Base-by-base conservation (phyloP, 164 flowering plant species). In the Aristolochia californica region DNA sequence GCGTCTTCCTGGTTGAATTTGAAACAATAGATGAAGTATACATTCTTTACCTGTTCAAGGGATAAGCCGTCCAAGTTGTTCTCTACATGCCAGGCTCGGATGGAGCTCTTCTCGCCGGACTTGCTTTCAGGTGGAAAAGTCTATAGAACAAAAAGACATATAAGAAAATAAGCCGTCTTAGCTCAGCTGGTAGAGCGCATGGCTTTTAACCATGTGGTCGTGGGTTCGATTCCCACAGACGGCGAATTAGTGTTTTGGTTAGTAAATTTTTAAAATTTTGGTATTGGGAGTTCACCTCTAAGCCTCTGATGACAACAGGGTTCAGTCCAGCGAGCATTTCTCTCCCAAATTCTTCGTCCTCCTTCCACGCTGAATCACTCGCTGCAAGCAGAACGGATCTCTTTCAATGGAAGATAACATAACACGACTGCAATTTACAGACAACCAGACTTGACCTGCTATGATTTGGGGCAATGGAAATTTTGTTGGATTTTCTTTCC, bases 261-360 rank as follows among this genome's bases (percentile, higher is more conserved):
- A n/a, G n/a, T n/a, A n/a, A n/a, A n/a, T n/a, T n/a, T n/a, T n/a
- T n/a, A n/a, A n/a, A n/a, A n/a, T n/a, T n/a, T n/a, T n/a, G n/a
- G n/a, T n/a, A n/a, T n/a, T n/a, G n/a, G n/a, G n/a, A n/a, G 40
- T 18, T 70, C 68, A 87, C 96, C 66, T 75, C 56, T 43, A 88
- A 79, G 49, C 70, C 62, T 44, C 72, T 34, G 58, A 88, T 84
- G 34, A 73, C 38, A n/a, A 72, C 75, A 27, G 97, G 94, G 73
- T 86, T 77, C 2, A 83, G 16, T 40, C 97, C 97, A 34, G 97
- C 93, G 15, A 90, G 76, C 91, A 83, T 90, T 78, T 89, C 89
- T 62, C 95, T 72, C 5, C 73, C 81, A 57, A 85, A 88, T 73
- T 88, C 96, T 66, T 74, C 88, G 55, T 88, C 97, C 13, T 86